phyloP scores from a whole-genome alignment of 768 basidiomycete species.

The Pisolithus orientalis region DNA sequence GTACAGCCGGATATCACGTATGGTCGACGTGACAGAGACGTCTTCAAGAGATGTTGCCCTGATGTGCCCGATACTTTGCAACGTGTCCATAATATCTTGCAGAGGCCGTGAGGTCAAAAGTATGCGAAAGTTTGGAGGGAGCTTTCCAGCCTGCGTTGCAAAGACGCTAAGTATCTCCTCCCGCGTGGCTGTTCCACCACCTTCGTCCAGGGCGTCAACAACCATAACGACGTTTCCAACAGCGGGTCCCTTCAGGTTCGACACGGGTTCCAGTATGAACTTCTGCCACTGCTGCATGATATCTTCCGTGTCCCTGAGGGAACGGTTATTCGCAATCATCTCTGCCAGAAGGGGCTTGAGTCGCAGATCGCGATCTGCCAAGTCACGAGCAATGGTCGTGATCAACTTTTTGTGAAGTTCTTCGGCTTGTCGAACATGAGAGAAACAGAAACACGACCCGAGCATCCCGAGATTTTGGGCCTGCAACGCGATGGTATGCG shows the following conservation, averaged over 20 bases:
- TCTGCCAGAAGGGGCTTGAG: neutral
- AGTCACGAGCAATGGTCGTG: slow-evolving; percentile 2
- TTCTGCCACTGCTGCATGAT: slow-evolving; percentile 10
- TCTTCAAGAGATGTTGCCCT: neutral
- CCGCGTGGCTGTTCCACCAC: neutral
- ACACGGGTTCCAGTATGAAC: slow-evolving; percentile 10
- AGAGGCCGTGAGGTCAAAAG: neutral
- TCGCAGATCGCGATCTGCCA: slow-evolving; percentile 12
- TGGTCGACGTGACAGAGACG: neutral
- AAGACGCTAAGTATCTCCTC: neutral
- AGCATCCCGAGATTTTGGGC: slow-evolving; percentile 8
- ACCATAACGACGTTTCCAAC: slow-evolving; percentile 17
- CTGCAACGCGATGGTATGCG: slow-evolving; percentile 9
- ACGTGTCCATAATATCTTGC: neutral
- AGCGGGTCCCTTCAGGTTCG: neutral
- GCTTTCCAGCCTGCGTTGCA: neutral
- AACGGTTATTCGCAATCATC: neutral
- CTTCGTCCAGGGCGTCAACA: slow-evolving; percentile 20
- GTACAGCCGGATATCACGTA: neutral
- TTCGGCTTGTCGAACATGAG: neutral
- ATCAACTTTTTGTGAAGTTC: slow-evolving; percentile 4
- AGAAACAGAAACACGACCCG: slow-evolving; percentile 16
- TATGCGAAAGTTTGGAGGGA: neutral
- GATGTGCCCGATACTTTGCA: neutral
- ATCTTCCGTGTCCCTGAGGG: neutral